Conservation (phyloP, 305 asterid genomes). For the Solanum hybrid region DNA sequence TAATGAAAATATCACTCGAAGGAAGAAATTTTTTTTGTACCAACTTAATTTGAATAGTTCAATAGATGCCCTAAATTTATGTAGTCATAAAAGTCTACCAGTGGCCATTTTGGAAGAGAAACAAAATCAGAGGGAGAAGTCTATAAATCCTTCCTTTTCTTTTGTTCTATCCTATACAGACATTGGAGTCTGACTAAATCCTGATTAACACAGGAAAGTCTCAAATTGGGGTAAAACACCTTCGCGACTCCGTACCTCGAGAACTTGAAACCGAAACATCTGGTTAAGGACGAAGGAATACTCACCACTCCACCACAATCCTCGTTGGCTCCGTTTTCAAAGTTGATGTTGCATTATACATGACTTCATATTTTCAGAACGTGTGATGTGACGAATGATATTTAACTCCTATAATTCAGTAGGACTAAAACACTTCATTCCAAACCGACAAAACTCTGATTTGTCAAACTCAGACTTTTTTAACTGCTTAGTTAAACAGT, state of each 20-base stretch:
- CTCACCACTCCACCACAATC: too few relatives aligned
- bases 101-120: background rate
- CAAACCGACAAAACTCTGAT: background rate
- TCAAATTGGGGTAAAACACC: background rate
- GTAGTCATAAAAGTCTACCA: background rate
- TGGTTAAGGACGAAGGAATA: too few relatives aligned
- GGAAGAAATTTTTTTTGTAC: background rate
- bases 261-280: too few relatives aligned
- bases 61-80: background rate
- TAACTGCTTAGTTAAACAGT: background rate
- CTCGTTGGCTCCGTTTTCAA: background rate
- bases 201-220: too few relatives aligned
- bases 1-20: background rate
- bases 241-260: rapidly evolving
- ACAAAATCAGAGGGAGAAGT: background rate
- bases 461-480: background rate
- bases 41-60: background rate
- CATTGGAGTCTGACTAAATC: background rate
- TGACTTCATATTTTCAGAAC: background rate
- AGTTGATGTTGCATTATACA: background rate
- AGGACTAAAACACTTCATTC: background rate
- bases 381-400: background rate
- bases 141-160: background rate
- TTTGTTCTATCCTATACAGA: too few relatives aligned
- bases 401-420: background rate